Conservation (phyloP, 139 green algal genomes). For the Dunaliella sp. region DNA sequence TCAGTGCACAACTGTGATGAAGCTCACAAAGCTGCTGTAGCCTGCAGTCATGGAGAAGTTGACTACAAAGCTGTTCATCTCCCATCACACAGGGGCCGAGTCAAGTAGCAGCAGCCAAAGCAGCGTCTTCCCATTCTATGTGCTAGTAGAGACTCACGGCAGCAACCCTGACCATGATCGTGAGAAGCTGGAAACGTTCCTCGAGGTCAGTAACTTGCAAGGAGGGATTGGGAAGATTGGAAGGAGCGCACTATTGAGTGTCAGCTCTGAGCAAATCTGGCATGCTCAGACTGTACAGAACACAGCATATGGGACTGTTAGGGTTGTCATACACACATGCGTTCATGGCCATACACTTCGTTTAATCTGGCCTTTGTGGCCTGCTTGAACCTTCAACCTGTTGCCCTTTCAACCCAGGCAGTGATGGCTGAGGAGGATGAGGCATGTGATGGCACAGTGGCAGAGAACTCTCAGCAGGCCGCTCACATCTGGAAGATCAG, state of each 20-base stretch:
- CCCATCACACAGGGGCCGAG: too few relatives aligned
- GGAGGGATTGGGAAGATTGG: too few relatives aligned
- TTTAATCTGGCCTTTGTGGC: too few relatives aligned
- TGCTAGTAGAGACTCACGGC: conserved; percentile 90
- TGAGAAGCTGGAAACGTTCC: conserved; percentile 76
- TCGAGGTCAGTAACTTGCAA: conserved; percentile 71
- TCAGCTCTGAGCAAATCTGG: too few relatives aligned
- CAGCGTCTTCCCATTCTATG: conserved; percentile 80
- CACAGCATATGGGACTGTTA: background rate
- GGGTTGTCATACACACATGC: background rate
- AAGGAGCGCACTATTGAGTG: too few relatives aligned
- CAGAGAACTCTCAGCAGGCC: conserved; percentile 56
- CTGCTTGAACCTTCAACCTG: too few relatives aligned
- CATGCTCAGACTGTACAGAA: too few relatives aligned
- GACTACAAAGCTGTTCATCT: too few relatives aligned
- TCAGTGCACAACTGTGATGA: too few relatives aligned
- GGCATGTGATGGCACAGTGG: conserved; percentile 33
- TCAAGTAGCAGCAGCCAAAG: too few relatives aligned
- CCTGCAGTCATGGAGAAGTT: too few relatives aligned
- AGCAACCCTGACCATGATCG: conserved; percentile 71
- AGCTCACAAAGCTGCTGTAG: too few relatives aligned
- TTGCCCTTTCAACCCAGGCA: conserved; percentile 7
- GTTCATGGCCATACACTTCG: background rate
- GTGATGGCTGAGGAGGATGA: conserved; percentile 24
- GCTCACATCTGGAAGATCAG: conserved; percentile 82